Evolutionary conservation across 2,329 filamentous ascomycete species (phyloP), one percentile per base, ranked within the genome.

Genomic region (Remersonia thermophila): DNA sequence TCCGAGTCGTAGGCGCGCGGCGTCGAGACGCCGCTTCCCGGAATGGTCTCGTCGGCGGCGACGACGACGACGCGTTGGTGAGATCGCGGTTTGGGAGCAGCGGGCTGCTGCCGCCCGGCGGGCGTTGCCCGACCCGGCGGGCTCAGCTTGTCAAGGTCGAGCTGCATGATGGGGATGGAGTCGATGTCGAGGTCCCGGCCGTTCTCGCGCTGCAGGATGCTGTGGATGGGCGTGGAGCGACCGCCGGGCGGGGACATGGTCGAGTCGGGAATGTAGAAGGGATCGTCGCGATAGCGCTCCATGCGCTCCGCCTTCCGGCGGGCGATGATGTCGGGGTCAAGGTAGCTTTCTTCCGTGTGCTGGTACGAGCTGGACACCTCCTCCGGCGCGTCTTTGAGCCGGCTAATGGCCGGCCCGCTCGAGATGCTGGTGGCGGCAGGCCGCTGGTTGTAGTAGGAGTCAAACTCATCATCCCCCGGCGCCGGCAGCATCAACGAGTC

Each of bases 111-210:
- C 15, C 36, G 35, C 14, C 31, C 10, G 3, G 33, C 14, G 14
- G 41, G 37, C 14, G 32, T 29, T 30, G 27, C 27, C 17, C 38
- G 17, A 25, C 38, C 48, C 34, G 53, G 37, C 33, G 54, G 36
- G 32, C 56, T 58, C 7, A 69, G 55, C 41, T 69, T 71, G 23
- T 79, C 77, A 7, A 95, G 69, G 43, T 93, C 79, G 32, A 98
- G 69, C 54, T 93, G 78, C 77, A 98, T 91, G 50, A 98, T 89
- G 2, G 91, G 91, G 49, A 98, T 98, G 2, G 84, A 75, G 57
- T 98, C 91, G 30, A 98, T 80, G 53, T 98, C 89, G 7, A 96
- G 63, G 30, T 83, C 80, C 2, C 80, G 77, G 2, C 78, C 80
- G 52, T 89, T 87, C 39, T 75, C 76, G 39, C 69, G 76, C 40